Evolutionary conservation across 2,329 filamentous ascomycete genomes (phyloP), one percentile per base, ranked within the genome.

Genomic region (Colletotrichum sp.): DNA sequence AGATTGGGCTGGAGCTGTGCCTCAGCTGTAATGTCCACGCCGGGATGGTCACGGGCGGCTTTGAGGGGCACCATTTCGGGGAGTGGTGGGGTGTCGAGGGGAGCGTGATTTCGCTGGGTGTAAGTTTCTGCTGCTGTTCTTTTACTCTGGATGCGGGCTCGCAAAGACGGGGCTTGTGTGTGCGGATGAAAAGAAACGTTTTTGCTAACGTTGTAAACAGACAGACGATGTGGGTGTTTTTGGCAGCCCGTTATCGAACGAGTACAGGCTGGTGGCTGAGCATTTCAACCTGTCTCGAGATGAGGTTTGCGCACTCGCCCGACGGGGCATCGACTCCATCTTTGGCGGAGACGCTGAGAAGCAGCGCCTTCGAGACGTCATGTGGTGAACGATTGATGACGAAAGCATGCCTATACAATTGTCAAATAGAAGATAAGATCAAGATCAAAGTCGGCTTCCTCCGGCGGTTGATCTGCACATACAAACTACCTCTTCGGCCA

Each of bases 211-310:
- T 21, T 55, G 39, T 57, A 6, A 6, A 49, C 76, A 96, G 94
- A 97, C 95, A 2, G 95, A 97, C 81, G 95, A 97, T 80, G 93
- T 96, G 12, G 95, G 95, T 3, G 92, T 97, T 26, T 97, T 97
- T 80, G 93, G 93, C 66, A 96, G 94, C 80, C 88, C 91, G 0
- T 84, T 96, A 6, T 96, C 94, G 1, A 93, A 95, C 79, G 95
- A 98, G 82, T 96, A 96, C 83, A 86, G 88, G 9, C 89, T 97
- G 4, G 93, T 94, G 5, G 92, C 93, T 2, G 84, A 92, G 78
- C 92, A 96, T 81, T 97, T 97, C 80, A 82, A 84, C 1, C 87
- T 97, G 8, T 81, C 80, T 15, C 82, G 81, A 5, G 74, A 80
- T 7, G 86, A 89, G 18, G 85, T 90, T 2, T 87, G 91, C 71